Evolutionary conservation across 441 rosid species (phyloP).

Genomic region (Gossypium laxum): DNA sequence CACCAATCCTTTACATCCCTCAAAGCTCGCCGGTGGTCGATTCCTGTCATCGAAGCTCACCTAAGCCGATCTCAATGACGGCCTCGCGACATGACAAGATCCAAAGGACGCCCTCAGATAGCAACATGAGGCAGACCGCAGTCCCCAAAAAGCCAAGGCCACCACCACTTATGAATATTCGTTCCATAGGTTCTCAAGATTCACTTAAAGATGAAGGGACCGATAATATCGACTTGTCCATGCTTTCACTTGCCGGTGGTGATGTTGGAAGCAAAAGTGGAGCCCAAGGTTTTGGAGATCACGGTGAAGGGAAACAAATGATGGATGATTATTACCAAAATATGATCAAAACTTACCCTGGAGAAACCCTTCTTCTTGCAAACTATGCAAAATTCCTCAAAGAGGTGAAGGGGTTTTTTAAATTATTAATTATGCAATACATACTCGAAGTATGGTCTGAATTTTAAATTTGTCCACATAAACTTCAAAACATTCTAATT

Average conservation of each 20-base stretch:
- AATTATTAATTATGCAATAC: not conserved
- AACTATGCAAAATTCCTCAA: constrained; percentile 69
- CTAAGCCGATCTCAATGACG: constrained; percentile 15
- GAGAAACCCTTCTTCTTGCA: constrained; percentile 46
- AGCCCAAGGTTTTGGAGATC: constrained; percentile 19
- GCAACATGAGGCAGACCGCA: constrained; percentile 24
- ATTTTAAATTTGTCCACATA: no score
- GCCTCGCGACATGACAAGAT: constrained; percentile 8
- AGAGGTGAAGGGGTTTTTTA: constrained; percentile 35
- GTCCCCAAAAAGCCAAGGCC: constrained; percentile 8
- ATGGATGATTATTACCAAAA: constrained; percentile 51
- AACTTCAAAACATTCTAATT: no score
- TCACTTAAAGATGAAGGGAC: constrained; percentile 5
- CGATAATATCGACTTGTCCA: not conserved
- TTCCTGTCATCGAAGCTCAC: constrained; percentile 7
- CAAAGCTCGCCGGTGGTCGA: constrained; percentile 22
- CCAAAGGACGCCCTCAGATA: constrained; percentile 35
- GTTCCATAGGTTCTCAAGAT: constrained; percentile 1
- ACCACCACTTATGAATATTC: not conserved
- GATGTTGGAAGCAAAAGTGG: constrained; percentile 30
- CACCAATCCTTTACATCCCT: constrained; percentile 31
- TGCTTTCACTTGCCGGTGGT: not conserved
- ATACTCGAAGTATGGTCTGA: not conserved
- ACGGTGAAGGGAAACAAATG: constrained; percentile 29
- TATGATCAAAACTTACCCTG: constrained; percentile 49